phyloP scores from a whole-genome alignment of 139 green algal species.

The Micractinium conductrix region DNA sequence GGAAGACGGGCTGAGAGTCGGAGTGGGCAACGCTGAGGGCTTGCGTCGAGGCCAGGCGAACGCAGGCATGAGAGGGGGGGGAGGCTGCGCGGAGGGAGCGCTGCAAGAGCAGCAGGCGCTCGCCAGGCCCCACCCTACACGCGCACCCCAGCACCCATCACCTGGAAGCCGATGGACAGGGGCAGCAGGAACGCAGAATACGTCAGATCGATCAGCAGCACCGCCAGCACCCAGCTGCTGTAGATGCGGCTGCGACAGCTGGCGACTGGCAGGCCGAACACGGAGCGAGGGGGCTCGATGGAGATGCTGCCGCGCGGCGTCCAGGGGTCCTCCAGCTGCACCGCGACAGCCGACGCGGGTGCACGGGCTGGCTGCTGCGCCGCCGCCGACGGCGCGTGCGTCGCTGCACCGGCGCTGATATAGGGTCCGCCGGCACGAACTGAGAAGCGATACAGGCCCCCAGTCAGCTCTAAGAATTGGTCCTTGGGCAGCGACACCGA shows the following conservation, averaged over 20 bases:
- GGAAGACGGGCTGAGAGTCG: too few species aligned
- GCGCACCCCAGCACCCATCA: not conserved
- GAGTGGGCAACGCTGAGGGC: too few species aligned
- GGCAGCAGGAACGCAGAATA: slow-evolving; percentile 51
- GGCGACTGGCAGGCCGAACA: slow-evolving; percentile 32
- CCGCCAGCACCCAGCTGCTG: slow-evolving; percentile 6
- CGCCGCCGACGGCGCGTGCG: not conserved
- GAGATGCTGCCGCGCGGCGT: not conserved
- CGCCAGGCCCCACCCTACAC: too few species aligned
- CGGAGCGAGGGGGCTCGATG: not conserved
- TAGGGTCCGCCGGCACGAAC: too few species aligned
- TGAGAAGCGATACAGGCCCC: not conserved
- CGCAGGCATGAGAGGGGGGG: too few species aligned
- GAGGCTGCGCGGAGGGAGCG: too few species aligned
- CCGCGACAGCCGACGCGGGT: not conserved
- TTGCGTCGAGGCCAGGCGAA: too few species aligned
- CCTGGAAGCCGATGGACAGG: slow-evolving; percentile 35
- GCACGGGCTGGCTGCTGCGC: not conserved
- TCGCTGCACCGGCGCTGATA: too few species aligned
- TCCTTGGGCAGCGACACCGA: slow-evolving; percentile 1
- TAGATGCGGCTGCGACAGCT: slow-evolving; percentile 4
- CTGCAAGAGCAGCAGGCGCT: too few species aligned
- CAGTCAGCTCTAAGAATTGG: slow-evolving; percentile 1
- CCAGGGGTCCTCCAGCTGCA: not conserved
- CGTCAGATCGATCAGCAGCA: slow-evolving; percentile 44